Conservation (phyloP, 2,329 filamentous ascomycete species). For the Ciborinia camelliae region DNA sequence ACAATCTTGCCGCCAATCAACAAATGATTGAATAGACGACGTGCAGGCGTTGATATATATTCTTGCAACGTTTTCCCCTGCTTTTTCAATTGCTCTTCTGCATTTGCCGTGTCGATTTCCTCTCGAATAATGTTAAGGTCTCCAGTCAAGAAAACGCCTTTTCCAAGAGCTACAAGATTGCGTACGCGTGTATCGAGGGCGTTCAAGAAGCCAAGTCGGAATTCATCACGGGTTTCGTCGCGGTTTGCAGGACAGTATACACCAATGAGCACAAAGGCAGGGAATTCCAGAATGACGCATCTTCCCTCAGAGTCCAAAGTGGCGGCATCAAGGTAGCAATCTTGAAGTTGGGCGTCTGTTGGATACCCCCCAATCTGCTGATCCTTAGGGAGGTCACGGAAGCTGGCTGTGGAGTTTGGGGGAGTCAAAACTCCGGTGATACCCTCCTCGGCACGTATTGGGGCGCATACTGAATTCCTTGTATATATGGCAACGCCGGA, state of each 20-base stretch:
- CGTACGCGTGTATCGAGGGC: conserved; percentile 80
- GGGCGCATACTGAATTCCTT: conserved; percentile 77
- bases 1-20: conserved; percentile 67
- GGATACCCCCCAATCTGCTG: conserved; percentile 90
- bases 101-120: conserved; percentile 69
- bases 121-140: conserved; percentile 76
- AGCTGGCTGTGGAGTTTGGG: conserved; percentile 67
- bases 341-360: conserved; percentile 60
- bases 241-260: conserved; percentile 89
- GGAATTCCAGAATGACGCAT: conserved; percentile 88
- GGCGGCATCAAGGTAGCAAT: conserved; percentile 62
- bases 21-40: conserved; percentile 83
- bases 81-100: conserved; percentile 68
- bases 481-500: conserved; percentile 96
- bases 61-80: conserved; percentile 65
- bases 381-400: conserved; percentile 68
- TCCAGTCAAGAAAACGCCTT: conserved; percentile 79
- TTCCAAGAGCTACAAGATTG: conserved; percentile 76
- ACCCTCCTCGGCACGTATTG: conserved; percentile 91
- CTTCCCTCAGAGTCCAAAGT: conserved; percentile 86
- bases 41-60: conserved; percentile 68
- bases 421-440: conserved; percentile 75
- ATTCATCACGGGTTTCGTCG: conserved; percentile 78
- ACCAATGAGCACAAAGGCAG: conserved; percentile 88
- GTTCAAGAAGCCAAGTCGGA: conserved; percentile 74